Conservation (phyloP, 768 basidiomycete genomes). For the Pluteus cervinus region DNA sequence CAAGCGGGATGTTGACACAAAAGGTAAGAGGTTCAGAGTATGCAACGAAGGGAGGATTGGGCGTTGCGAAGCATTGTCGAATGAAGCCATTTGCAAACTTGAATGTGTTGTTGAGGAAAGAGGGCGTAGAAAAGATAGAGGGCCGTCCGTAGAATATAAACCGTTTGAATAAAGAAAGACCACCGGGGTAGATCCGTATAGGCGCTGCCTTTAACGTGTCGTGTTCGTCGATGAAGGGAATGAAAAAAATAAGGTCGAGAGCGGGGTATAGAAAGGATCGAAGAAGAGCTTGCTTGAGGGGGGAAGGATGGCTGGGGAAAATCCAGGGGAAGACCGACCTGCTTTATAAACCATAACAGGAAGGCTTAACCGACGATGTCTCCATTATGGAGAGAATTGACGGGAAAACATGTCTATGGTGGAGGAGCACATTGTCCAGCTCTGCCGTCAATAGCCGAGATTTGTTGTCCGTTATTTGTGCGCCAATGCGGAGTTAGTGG, state of each 20-base stretch:
- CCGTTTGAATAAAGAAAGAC: too few species aligned
- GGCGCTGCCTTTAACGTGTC: too few species aligned
- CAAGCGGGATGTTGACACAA: constrained; percentile 8
- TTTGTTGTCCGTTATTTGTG: too few species aligned
- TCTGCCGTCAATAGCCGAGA: too few species aligned
- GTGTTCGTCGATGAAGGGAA: too few species aligned
- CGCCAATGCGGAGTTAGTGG: too few species aligned
- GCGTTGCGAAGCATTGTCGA: constrained; percentile 23
- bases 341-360: constrained; percentile 24
- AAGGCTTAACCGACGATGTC: constrained; percentile 13
- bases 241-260: constrained; percentile 16
- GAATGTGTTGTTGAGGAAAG: too few species aligned
- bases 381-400: constrained; percentile 9
- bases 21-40: constrained; percentile 38
- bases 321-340: constrained; percentile 9
- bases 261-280: constrained; percentile 16
- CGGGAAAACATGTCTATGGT: constrained; percentile 10
- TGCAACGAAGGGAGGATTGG: constrained; percentile 51
- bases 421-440: constrained; percentile 10
- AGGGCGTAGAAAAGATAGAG: too few species aligned
- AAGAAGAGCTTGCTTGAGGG: constrained; percentile 12
- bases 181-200: too few species aligned
- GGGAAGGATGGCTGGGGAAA: constrained; percentile 10
- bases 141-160: too few species aligned
- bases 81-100: constrained; percentile 14